Evolutionary conservation across 257 asterid species (phyloP).

Genomic region (Ligustrum vulgare): DNA sequence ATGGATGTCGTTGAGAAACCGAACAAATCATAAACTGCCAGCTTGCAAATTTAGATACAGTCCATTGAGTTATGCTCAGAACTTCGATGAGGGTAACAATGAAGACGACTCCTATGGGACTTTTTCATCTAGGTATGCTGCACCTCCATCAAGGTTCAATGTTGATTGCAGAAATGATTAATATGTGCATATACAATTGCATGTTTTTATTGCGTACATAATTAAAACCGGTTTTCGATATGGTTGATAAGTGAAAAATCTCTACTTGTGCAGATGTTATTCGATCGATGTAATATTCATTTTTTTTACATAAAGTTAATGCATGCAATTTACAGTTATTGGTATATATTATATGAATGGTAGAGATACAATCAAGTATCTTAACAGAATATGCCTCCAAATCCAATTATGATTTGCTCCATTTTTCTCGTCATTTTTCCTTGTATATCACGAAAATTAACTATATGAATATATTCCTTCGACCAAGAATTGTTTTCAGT

Average conservation of each 20-base stretch:
- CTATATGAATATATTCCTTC: no score
- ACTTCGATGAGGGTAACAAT: conserved; percentile 30
- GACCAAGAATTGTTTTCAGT: neutral
- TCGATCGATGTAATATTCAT: no score
- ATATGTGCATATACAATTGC: neutral
- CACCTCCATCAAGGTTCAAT: conserved; percentile 11
- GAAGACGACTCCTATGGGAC: conserved; percentile 19
- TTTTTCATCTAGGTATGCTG: conserved; percentile 33
- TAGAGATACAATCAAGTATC: neutral
- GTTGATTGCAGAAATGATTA: neutral
- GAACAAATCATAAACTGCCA: neutral
- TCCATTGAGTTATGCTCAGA: conserved; percentile 36
- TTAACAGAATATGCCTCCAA: no score
- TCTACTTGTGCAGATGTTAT: neutral
- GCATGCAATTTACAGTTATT: neutral
- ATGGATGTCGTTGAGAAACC: conserved; percentile 15
- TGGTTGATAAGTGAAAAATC: neutral
- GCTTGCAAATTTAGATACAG: conserved; percentile 25
- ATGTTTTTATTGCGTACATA: neutral
- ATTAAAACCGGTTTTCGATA: neutral
- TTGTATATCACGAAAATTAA: no score
- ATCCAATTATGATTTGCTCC: no score
- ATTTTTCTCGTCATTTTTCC: no score
- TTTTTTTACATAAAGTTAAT: no score
- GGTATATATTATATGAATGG: neutral